Evolutionary conservation across 169 alveolate genomes (phyloP), one percentile per base, ranked within the genome.

Genomic region (Plasmodium malariae): DNA sequence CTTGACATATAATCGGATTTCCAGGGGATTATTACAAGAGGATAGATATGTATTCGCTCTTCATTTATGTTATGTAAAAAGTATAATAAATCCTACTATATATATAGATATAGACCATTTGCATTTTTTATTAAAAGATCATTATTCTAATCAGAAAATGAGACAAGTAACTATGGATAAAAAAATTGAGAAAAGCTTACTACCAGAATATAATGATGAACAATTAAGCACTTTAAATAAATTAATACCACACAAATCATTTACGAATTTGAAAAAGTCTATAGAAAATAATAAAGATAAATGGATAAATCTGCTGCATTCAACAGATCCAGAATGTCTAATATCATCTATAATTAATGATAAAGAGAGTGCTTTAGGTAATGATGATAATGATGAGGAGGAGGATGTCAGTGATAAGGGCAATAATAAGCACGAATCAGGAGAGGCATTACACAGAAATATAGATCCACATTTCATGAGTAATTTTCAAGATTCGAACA

Each of bases 141-240:
- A 78, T 93, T 55, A 30, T 90, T 30, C 78, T 43, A 87, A 71
- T 89, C n/a, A 89, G 40, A 17, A 74, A 70, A 19, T 55, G 55
- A 48, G 88, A 34, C 30, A 45, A 24, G 34, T 28, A 21, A 28
- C 26, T 12, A 2, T 55, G 32, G 85, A 19, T 6, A 54, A 36
- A 2, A 55, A 67, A 45, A 37, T 65, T 83, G 91, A 68, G 40
- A 67, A 54, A n/a, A 57, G 19, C 2, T 12, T 83, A 34, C 51
- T 83, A 59, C 91, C 91, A 67, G 91, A 83, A 36, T 83, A 83
- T 67, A 83, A 45, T 57, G 91, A 83, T 19, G 91, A 83, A 54
- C 83, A 83, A 60, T 67, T 83, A 14, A 83, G 40, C 60, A 59
- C 55, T 19, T 59, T 86, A 62, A 86, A 68, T 37, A 71, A 55